These are phyloP conservation scores for Fusarium sp. DNA, from an alignment of 2,329 filamentous ascomycete species.

Conservation along the genomic window DNA sequence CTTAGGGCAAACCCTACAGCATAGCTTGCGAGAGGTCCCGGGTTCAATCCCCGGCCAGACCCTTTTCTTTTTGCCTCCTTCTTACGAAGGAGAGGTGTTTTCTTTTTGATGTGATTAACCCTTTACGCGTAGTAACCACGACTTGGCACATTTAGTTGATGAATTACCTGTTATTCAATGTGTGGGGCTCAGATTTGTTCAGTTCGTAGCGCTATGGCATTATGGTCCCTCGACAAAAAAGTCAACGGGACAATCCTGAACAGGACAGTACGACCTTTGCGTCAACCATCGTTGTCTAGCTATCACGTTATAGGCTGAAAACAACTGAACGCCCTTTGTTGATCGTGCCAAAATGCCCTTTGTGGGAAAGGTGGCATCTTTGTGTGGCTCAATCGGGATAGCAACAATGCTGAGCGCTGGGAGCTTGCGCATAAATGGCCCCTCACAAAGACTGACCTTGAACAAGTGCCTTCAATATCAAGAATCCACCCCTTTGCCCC, in stretches of 20 bases:
- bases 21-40: slow-evolving; percentile 55
- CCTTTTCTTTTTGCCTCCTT: slow-evolving; percentile 43
- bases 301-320: not conserved
- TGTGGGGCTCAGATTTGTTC: not conserved
- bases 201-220: not conserved
- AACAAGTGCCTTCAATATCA: not conserved
- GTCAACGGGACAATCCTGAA: not conserved
- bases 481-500: not conserved
- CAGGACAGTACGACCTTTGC: not conserved
- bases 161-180: not conserved
- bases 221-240: not conserved
- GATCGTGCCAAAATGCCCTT: not conserved
- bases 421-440: not conserved
- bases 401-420: not conserved
- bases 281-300: not conserved
- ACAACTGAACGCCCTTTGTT: not conserved
- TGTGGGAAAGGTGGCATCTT: not conserved
- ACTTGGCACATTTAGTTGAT: not conserved
- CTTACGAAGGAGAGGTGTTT: not conserved
- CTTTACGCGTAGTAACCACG: not conserved
- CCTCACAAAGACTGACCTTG: not conserved
- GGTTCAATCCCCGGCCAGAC: slow-evolving; percentile 58
- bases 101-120: not conserved
- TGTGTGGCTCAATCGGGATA: not conserved
- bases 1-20: slow-evolving; percentile 63